A percentile compares a stretch with the other conserved stretches of the same genome.
These are phyloP conservation scores for Mercurialis annua DNA, from an alignment of 345 rosid species.

Conservation along the genomic window DNA sequence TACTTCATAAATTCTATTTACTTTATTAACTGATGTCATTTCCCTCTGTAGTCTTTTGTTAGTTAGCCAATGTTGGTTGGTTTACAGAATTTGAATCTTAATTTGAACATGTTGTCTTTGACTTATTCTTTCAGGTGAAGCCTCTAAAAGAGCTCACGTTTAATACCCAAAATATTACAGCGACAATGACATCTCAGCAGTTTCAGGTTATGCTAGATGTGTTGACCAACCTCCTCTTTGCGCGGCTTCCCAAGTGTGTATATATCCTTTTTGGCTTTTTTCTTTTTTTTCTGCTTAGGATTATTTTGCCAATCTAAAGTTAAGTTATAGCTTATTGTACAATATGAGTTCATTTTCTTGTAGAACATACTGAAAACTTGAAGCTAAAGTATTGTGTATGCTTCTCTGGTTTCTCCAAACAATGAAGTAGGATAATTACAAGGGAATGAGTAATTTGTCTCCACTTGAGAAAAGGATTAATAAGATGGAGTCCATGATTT, in stretches of 20 bases:
- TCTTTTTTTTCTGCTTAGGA: background rate
- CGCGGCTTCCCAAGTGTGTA: slow-evolving; percentile 93
- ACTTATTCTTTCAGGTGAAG: slow-evolving; percentile 57
- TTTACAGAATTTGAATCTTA: background rate
- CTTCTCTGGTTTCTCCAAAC: background rate
- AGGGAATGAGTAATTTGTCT: background rate
- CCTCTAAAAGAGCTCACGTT: slow-evolving; percentile 93
- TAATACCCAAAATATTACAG: slow-evolving; percentile 76
- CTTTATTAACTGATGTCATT: background rate
- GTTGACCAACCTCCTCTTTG: slow-evolving; percentile 95
- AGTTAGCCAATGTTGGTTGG: background rate
- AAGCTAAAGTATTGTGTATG: background rate
- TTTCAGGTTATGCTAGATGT: slow-evolving; percentile 98
- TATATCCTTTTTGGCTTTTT: slow-evolving; percentile 13
- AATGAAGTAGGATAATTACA: background rate
- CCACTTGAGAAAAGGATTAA: background rate
- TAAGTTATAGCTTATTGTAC: background rate
- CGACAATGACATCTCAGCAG: slow-evolving; percentile 97
- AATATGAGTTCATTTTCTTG: background rate
- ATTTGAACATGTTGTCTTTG: slow-evolving; percentile 16
- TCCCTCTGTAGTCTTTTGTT: background rate
- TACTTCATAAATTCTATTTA: background rate
- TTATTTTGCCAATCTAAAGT: background rate
- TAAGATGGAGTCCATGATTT: background rate
- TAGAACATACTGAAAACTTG: background rate